Percentiles rank a stretch among this genome's conserved stretches.
phyloP scores from a whole-genome alignment of 2,329 filamentous ascomycete genomes.

The Xylaria sp. region DNA sequence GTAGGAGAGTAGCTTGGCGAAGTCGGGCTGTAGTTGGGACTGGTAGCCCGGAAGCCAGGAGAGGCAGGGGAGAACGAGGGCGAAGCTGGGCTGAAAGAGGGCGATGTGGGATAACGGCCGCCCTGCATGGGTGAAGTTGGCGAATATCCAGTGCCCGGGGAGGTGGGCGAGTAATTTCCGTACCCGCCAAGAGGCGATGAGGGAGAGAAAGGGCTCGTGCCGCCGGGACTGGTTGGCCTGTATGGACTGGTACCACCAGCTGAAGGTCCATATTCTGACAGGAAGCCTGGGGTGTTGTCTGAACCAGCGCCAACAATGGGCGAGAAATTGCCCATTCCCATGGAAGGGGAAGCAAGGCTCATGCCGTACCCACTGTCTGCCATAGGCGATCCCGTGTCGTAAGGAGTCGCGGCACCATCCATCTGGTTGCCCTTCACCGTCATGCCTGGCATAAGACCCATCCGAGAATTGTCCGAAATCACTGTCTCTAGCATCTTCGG shows the following conservation, averaged over 20 bases:
- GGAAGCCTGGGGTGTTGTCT: conserved; percentile 62
- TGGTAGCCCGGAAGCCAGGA: conserved; percentile 47
- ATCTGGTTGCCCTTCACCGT: conserved; percentile 68
- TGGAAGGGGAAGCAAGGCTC: conserved; percentile 54
- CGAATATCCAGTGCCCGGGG: conserved; percentile 68
- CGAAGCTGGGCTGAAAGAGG: conserved; percentile 58
- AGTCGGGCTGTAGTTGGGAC: conserved; percentile 59
- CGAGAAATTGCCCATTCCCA: conserved; percentile 61
- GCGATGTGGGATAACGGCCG: conserved; percentile 52
- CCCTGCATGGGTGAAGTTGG: conserved; percentile 66
- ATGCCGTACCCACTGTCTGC: conserved; percentile 60
- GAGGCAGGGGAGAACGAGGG: conserved; percentile 56
- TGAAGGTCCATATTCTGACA: conserved; percentile 53
- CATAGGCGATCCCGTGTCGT: conserved; percentile 81
- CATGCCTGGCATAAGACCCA: conserved; percentile 74
- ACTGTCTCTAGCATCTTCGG: conserved; percentile 94
- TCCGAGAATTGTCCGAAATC: conserved; percentile 84
- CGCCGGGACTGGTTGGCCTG: conserved; percentile 60
- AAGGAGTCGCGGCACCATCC: conserved; percentile 86
- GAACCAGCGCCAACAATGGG: conserved; percentile 73
- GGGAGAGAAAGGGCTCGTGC: conserved; percentile 71
- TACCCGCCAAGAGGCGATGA: conserved; percentile 57
- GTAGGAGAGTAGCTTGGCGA: conserved; percentile 61
- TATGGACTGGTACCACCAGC: conserved; percentile 58
- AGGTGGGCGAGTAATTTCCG: conserved; percentile 68